These are phyloP conservation scores for Verbascum thapsus DNA, from an alignment of 257 asterid genomes.

Conservation along the genomic window DNA sequence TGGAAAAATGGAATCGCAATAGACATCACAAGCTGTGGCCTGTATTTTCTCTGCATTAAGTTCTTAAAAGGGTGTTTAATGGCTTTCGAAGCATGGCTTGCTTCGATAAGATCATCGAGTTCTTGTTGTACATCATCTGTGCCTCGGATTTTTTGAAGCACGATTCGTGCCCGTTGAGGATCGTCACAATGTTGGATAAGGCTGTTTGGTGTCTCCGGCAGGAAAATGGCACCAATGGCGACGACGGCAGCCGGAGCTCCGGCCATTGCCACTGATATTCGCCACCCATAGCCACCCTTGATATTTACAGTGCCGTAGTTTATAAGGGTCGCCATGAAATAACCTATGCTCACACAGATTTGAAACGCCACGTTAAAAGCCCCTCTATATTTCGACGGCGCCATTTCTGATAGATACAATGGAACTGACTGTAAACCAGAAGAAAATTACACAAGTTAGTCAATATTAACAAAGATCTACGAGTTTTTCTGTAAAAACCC, in stretches of 20 bases:
- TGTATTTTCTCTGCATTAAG: constrained; percentile 15
- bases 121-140: constrained; percentile 21
- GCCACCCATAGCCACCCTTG: constrained; percentile 27
- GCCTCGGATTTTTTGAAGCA: constrained; percentile 21
- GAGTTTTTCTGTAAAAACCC: too few species aligned
- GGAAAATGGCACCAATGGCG: constrained; percentile 21
- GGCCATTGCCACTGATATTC: constrained; percentile 21
- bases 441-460: too few species aligned
- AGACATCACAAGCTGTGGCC: constrained; percentile 25
- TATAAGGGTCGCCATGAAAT: constrained; percentile 40
- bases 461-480: too few species aligned
- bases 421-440: constrained; percentile 49
- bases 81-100: constrained; percentile 16
- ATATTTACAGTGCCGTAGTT: constrained; percentile 34
- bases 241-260: constrained; percentile 15
- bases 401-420: constrained; percentile 57
- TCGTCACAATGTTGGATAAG: neutral
- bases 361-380: constrained; percentile 54
- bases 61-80: constrained; percentile 22
- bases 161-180: neutral
- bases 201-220: constrained; percentile 25
- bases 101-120: constrained; percentile 18
- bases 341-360: constrained; percentile 46
- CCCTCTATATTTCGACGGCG: constrained; percentile 56
- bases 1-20: constrained; percentile 20